Evolutionary conservation across 2,329 filamentous ascomycete genomes (phyloP).

Genomic region (Phyllosticta citribraziliensis): DNA sequence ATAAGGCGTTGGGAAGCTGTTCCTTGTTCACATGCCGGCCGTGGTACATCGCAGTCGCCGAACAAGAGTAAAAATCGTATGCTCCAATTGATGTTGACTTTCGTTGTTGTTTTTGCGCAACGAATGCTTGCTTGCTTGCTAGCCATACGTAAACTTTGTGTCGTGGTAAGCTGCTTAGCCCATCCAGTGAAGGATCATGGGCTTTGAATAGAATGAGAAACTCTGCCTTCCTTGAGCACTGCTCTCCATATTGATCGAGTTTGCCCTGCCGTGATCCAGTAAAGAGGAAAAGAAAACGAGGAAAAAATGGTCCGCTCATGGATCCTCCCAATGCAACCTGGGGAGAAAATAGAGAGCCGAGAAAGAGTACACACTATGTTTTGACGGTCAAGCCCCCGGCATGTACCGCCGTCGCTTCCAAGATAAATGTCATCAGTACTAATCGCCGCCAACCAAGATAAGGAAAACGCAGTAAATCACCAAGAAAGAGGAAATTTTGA

Average conservation of each 20-base stretch:
- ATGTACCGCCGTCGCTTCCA: background rate
- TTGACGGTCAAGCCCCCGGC: background rate
- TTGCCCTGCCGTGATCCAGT: background rate
- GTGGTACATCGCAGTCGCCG: too few species aligned
- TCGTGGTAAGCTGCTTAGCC: background rate
- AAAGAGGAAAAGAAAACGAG: background rate
- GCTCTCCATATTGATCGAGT: background rate
- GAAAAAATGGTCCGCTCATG: background rate
- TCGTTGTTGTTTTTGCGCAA: background rate
- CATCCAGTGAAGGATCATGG: background rate
- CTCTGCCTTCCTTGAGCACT: background rate
- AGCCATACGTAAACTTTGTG: background rate
- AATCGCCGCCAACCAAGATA: background rate
- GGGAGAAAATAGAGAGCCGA: background rate
- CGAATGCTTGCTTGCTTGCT: background rate
- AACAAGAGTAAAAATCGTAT: too few species aligned
- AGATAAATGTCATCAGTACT: background rate
- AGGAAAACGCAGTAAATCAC: background rate
- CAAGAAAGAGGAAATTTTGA: background rate
- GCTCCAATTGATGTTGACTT: too few species aligned
- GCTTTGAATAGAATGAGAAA: background rate
- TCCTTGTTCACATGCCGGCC: background rate
- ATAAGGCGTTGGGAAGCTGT: background rate
- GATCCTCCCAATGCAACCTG: background rate
- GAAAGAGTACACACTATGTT: background rate